These are phyloP conservation scores for Suhomyces canberraensis DNA, from an alignment of 805 yeast species.

Conservation along the genomic window DNA sequence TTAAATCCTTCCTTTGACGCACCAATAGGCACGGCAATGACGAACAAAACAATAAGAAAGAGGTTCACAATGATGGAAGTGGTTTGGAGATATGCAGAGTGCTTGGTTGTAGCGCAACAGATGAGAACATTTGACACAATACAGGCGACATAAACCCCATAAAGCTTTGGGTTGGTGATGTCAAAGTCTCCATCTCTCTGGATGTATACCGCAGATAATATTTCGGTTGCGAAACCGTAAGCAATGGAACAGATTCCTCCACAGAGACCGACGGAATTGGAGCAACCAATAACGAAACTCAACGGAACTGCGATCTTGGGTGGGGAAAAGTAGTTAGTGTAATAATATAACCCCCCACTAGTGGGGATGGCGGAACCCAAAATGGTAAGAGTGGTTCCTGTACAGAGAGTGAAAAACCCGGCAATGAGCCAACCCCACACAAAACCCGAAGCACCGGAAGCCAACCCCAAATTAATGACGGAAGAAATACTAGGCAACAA, in stretches of 20 bases:
- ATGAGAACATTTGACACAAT: slow-evolving; percentile 49
- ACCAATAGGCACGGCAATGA: slow-evolving; percentile 67
- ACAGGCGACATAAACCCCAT: slow-evolving; percentile 66
- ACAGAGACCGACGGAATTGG: slow-evolving; percentile 63
- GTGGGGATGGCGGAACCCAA: slow-evolving; percentile 70
- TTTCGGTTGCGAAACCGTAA: slow-evolving; percentile 63
- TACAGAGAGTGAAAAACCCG: slow-evolving; percentile 49
- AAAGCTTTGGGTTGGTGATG: slow-evolving; percentile 50
- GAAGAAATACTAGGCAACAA: slow-evolving; percentile 63
- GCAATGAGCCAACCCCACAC: slow-evolving; percentile 75
- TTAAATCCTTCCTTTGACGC: slow-evolving; percentile 31
- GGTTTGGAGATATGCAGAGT: slow-evolving; percentile 58
- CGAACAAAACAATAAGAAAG: slow-evolving; percentile 48
- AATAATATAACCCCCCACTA: slow-evolving; percentile 69
- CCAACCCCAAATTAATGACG: slow-evolving; percentile 48
- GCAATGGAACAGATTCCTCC: slow-evolving; percentile 66
- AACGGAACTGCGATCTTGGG: slow-evolving; percentile 47
- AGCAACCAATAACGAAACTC: slow-evolving; percentile 62
- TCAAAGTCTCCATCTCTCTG: slow-evolving; percentile 53
- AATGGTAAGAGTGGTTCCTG: slow-evolving; percentile 63
- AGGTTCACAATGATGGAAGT: slow-evolving; percentile 55
- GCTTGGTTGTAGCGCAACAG: slow-evolving; percentile 55
- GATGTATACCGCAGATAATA: slow-evolving; percentile 56
- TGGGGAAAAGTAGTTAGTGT: slow-evolving; percentile 69
- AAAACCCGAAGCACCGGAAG: slow-evolving; percentile 62